phyloP scores from a whole-genome alignment of 164 flowering plant species.

The Umbellularia californica region DNA sequence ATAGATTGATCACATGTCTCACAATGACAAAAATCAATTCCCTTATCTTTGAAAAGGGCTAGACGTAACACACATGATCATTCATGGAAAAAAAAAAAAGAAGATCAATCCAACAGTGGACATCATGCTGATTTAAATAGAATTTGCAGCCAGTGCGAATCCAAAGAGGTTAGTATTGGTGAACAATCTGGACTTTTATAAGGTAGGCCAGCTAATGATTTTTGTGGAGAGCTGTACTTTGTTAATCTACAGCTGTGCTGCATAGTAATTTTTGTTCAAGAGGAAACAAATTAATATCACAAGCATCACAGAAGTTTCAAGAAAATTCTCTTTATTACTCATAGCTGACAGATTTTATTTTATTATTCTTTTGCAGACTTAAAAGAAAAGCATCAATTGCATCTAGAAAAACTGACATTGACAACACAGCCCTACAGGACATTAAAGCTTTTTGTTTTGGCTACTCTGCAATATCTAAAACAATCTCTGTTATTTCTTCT shows the following conservation, averaged over 20 bases:
- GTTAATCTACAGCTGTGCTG: not conserved
- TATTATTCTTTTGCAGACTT: slow-evolving; percentile 38
- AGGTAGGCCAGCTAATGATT: too few species aligned
- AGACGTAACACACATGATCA: too few species aligned
- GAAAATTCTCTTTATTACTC: not conserved
- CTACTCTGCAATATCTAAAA: slow-evolving; percentile 42
- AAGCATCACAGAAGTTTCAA: not conserved
- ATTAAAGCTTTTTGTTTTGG: slow-evolving; percentile 56
- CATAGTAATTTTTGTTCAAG: not conserved
- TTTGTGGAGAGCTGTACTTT: too few species aligned
- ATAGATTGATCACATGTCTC: too few species aligned
- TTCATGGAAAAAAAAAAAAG: too few species aligned
- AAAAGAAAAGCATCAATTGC: slow-evolving; percentile 46
- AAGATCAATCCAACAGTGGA: too few species aligned
- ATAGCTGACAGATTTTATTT: not conserved
- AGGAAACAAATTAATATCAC: not conserved
- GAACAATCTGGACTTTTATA: too few species aligned
- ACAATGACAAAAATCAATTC: too few species aligned
- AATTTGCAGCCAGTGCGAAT: too few species aligned
- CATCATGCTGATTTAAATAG: too few species aligned
- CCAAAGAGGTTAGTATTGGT: too few species aligned
- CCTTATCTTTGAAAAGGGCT: too few species aligned
- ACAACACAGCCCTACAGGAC: slow-evolving; percentile 63
- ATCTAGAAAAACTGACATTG: slow-evolving; percentile 65
- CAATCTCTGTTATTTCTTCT: slow-evolving; percentile 48